Evolutionary conservation across 1,284 basidiomycete genomes (phyloP).

Genomic region (Malassezia restricta): DNA sequence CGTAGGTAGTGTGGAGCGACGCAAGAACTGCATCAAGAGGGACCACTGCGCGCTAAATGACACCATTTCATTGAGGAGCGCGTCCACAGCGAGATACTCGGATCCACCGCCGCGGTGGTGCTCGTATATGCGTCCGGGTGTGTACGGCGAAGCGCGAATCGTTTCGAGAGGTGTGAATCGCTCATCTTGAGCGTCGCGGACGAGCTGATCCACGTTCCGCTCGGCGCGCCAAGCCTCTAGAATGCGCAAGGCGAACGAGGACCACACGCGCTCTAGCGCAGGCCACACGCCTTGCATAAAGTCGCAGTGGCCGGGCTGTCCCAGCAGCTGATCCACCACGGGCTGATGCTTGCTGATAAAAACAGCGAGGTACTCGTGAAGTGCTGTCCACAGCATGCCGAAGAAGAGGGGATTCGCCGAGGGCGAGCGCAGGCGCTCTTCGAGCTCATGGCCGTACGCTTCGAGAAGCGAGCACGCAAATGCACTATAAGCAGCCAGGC

Average conservation of each 20-base stretch:
- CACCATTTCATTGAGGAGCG: conserved; percentile 69
- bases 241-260: conserved; percentile 64
- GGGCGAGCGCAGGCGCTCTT: conserved; percentile 16
- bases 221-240: conserved; percentile 73
- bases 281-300: conserved; percentile 53
- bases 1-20: neutral
- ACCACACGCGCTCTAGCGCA: conserved; percentile 70
- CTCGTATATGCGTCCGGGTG: conserved; percentile 18
- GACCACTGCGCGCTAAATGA: conserved; percentile 84
- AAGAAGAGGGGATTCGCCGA: conserved; percentile 25
- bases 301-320: conserved; percentile 44
- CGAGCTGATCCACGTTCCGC: conserved; percentile 19
- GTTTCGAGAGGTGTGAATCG: neutral
- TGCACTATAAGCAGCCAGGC: conserved; percentile 66
- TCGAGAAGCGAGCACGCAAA: conserved; percentile 80
- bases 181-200: conserved; percentile 15
- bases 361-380: conserved; percentile 88
- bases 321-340: conserved; percentile 90
- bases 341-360: conserved; percentile 95
- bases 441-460: conserved; percentile 22
- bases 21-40: conserved; percentile 74
- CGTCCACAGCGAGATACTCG: conserved; percentile 56
- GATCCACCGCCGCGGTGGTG: conserved; percentile 12
- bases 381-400: conserved; percentile 53
- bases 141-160: conserved; percentile 1